Percentiles rank a stretch among this genome's conserved stretches.
These are phyloP conservation scores for Clonostachys rhizophaga DNA, from an alignment of 2,329 filamentous ascomycete species.

Conservation along the genomic window DNA sequence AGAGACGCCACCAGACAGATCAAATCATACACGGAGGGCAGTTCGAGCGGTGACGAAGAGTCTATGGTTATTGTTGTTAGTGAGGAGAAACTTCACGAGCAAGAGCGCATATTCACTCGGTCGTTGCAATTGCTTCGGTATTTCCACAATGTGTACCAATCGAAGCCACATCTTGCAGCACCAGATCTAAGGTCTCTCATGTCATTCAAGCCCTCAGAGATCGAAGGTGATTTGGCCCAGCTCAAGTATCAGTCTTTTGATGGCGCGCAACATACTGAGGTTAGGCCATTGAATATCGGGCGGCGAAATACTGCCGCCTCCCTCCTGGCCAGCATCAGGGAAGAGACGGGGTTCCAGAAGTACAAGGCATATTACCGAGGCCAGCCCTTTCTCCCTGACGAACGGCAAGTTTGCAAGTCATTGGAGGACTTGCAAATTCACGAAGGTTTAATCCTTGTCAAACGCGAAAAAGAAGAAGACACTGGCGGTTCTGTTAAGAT, in stretches of 20 bases:
- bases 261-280: constrained; percentile 51
- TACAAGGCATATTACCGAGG: constrained; percentile 71
- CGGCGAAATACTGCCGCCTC: constrained; percentile 66
- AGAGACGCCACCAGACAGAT: constrained; percentile 57
- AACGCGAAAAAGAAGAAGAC: constrained; percentile 44
- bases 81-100: constrained; percentile 39
- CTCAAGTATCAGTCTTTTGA: constrained; percentile 74
- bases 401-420: constrained; percentile 54
- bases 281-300: constrained; percentile 62
- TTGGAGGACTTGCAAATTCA: constrained; percentile 64
- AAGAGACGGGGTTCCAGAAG: constrained; percentile 70
- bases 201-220: constrained; percentile 40
- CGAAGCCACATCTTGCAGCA: constrained; percentile 52
- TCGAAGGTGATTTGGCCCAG: constrained; percentile 60
- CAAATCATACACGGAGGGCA: constrained; percentile 38
- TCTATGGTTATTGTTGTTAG: constrained; percentile 45
- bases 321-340: constrained; percentile 61
- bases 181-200: constrained; percentile 53
- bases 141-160: constrained; percentile 62
- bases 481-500: constrained; percentile 34
- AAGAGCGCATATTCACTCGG: constrained; percentile 56
- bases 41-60: constrained; percentile 40
- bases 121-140: constrained; percentile 65
- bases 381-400: constrained; percentile 55
- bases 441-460: constrained; percentile 63